phyloP scores from a whole-genome alignment of 2,329 filamentous ascomycete genomes.

The Zasmidium citrigriseum region DNA sequence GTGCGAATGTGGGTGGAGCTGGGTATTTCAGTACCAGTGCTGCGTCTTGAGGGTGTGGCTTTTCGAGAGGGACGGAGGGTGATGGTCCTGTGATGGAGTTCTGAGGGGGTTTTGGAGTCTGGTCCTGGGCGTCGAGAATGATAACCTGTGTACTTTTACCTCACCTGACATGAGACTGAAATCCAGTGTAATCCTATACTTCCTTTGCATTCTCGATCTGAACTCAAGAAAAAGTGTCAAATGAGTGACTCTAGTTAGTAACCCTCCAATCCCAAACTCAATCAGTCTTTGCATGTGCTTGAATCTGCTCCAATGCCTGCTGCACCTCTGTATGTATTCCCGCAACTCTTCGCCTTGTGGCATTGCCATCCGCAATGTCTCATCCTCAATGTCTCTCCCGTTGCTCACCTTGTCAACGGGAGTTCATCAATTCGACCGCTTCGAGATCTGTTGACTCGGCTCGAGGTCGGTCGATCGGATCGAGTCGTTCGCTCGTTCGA shows the following conservation, averaged over 20 bases:
- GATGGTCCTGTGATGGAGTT: background rate
- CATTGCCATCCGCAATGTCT: background rate
- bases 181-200: background rate
- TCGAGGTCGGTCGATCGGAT: background rate
- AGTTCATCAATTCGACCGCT: too few relatives aligned
- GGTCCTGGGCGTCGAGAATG: background rate
- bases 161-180: too few relatives aligned
- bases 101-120: too few relatives aligned
- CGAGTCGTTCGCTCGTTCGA: background rate
- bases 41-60: background rate
- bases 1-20: constrained; percentile 8
- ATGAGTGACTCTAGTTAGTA: constrained; percentile 29
- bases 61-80: background rate
- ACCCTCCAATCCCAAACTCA: background rate
- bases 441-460: too few relatives aligned
- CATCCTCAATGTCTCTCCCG: background rate
- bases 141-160: too few relatives aligned
- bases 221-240: constrained; percentile 19
- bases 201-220: background rate
- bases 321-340: background rate
- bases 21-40: constrained; percentile 6
- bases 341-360: background rate
- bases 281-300: background rate
- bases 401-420: background rate
- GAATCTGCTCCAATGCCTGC: background rate